Percentiles rank a stretch among this genome's conserved stretches.
These are phyloP conservation scores for Aquilaria sinensis DNA, from an alignment of 345 rosid species.

Conservation along the genomic window DNA sequence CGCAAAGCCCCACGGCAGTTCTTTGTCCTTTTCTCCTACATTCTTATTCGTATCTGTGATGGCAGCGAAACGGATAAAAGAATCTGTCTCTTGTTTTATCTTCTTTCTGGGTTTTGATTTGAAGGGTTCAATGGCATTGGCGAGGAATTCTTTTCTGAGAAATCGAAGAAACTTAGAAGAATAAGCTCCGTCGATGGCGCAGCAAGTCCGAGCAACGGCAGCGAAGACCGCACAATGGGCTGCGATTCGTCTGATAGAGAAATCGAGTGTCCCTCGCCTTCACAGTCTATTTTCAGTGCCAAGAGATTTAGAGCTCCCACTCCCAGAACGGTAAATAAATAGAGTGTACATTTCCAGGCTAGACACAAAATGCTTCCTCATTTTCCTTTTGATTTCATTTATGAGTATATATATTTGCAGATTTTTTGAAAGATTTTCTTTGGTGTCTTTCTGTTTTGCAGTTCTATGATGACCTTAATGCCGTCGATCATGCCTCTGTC, in stretches of 20 bases:
- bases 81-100: constrained; percentile 14
- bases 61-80: constrained; percentile 19
- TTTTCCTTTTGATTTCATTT: background rate
- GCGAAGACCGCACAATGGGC: constrained; percentile 34
- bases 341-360: background rate
- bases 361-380: background rate
- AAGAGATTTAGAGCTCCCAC: constrained; percentile 49
- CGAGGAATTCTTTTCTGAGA: constrained; percentile 32
- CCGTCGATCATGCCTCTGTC: constrained; percentile 68
- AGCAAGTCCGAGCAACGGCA: constrained; percentile 17
- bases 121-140: constrained; percentile 19
- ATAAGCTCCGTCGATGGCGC: constrained; percentile 40
- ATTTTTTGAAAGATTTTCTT: background rate
- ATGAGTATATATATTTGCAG: background rate
- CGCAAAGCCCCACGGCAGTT: constrained; percentile 8
- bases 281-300: constrained; percentile 13
- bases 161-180: constrained; percentile 48
- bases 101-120: constrained; percentile 15
- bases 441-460: constrained; percentile 11
- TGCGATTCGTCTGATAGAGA: constrained; percentile 16
- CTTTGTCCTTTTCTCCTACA: constrained; percentile 30
- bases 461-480: constrained; percentile 44
- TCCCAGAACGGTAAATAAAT: constrained; percentile 23
- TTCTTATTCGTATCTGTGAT: constrained; percentile 12
- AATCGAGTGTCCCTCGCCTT: constrained; percentile 20